Conservation (phyloP, 805 yeast genomes). For the Hanseniaspora lindneri region DNA sequence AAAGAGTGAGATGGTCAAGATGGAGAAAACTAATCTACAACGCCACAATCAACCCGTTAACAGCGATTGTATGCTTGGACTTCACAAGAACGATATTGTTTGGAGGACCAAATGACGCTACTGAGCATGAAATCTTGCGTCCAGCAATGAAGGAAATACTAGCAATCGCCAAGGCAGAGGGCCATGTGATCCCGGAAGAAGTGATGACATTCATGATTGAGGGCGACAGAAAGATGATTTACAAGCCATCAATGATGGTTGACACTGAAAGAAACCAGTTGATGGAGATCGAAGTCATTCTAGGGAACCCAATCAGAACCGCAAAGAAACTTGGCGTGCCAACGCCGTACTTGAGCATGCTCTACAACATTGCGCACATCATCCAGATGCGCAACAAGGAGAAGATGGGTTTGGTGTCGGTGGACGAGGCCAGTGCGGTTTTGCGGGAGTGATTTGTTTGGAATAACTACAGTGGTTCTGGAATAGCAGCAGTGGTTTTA, state of each 20-base stretch:
- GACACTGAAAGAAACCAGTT: constrained; percentile 55
- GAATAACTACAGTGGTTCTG: too few relatives aligned
- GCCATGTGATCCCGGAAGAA: constrained; percentile 41
- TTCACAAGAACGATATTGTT: constrained; percentile 17
- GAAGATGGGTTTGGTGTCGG: constrained; percentile 34
- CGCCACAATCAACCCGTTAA: constrained; percentile 50
- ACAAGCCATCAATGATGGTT: constrained; percentile 62
- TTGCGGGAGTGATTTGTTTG: too few relatives aligned
- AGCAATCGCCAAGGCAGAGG: constrained; percentile 58
- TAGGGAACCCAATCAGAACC: constrained; percentile 49
- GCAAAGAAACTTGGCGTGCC: constrained; percentile 38
- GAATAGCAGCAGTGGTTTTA: too few relatives aligned
- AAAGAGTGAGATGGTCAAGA: constrained; percentile 32
- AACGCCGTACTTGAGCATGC: constrained; percentile 47
- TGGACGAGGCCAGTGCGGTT: constrained; percentile 18
- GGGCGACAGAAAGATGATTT: constrained; percentile 47
- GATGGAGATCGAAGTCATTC: constrained; percentile 58
- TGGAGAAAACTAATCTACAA: constrained; percentile 63
- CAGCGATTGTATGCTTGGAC: constrained; percentile 42
- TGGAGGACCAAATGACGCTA: constrained; percentile 22
- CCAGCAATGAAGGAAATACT: constrained; percentile 63
- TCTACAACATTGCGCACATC: constrained; percentile 50
- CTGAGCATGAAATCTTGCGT: constrained; percentile 49
- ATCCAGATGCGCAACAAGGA: constrained; percentile 55
- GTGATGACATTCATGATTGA: constrained; percentile 41